Conservation (phyloP, 345 rosid species). For the Abelmoschus esculentus region DNA sequence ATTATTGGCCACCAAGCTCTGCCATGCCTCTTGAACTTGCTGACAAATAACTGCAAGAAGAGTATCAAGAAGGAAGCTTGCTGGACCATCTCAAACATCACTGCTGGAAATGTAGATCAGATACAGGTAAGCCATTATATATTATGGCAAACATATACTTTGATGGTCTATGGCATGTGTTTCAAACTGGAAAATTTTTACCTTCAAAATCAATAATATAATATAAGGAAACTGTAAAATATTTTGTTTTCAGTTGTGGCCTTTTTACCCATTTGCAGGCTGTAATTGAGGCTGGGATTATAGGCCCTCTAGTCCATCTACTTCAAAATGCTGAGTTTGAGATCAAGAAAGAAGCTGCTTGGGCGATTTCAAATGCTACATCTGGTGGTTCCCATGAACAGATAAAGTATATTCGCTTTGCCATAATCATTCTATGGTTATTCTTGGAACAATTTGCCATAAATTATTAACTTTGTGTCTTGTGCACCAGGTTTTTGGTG, state of each 20-base stretch:
- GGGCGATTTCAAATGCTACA: slow-evolving; percentile 80
- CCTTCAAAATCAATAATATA: too few species aligned
- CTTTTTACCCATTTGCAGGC: slow-evolving; percentile 28
- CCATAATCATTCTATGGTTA: neutral
- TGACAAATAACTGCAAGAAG: slow-evolving; percentile 49
- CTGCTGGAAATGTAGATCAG: slow-evolving; percentile 73
- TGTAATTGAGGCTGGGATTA: slow-evolving; percentile 52
- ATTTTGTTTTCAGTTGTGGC: too few species aligned
- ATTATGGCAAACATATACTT: neutral
- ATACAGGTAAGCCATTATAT: slow-evolving; percentile 47
- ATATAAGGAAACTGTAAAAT: too few species aligned
- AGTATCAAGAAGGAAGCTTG: slow-evolving; percentile 86
- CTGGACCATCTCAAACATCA: slow-evolving; percentile 85
- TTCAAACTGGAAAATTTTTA: neutral
- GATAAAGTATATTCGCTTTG: slow-evolving; percentile 41
- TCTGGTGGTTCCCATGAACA: slow-evolving; percentile 71
- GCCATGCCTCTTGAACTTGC: slow-evolving; percentile 48
- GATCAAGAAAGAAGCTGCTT: slow-evolving; percentile 80
- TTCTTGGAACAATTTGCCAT: neutral
- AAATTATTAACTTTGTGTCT: neutral
- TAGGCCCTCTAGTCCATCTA: slow-evolving; percentile 45
- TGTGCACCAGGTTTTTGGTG: slow-evolving; percentile 41
- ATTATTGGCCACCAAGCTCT: slow-evolving; percentile 52
- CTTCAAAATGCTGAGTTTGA: slow-evolving; percentile 69
- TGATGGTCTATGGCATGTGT: neutral